Conservation (phyloP, 768 basidiomycete species). For the Lentinula lateritia region DNA sequence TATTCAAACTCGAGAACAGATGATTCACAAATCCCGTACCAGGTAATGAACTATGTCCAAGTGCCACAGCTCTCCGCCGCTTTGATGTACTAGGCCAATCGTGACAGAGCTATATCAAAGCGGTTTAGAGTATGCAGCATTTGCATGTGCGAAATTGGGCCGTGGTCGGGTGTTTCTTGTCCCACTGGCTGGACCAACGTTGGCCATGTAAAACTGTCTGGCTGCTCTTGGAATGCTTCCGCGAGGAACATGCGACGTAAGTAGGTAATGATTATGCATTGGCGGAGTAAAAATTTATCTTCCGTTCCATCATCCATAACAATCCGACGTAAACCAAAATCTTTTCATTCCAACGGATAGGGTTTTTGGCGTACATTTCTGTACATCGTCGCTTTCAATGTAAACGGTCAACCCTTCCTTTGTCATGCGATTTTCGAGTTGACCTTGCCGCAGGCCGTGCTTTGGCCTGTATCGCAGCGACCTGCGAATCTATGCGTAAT, state of each 20-base stretch:
- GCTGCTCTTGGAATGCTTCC: not conserved
- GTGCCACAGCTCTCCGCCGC: not conserved
- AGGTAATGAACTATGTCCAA: not conserved
- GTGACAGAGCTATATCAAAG: not conserved
- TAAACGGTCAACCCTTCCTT: too few species aligned
- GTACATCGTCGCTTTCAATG: too few species aligned
- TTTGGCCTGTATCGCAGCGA: too few species aligned
- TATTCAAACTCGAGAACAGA: too few species aligned
- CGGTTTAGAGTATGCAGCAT: not conserved
- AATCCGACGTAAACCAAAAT: not conserved
- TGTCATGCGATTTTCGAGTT: too few species aligned
- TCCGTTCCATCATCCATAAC: not conserved
- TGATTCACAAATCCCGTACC: not conserved
- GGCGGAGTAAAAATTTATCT: not conserved
- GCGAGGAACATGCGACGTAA: not conserved
- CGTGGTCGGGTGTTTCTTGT: not conserved
- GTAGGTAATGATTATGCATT: not conserved
- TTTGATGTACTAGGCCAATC: not conserved
- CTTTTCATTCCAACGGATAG: not conserved
- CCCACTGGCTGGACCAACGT: not conserved
- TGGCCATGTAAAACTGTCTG: too few species aligned
- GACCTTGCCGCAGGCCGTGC: too few species aligned
- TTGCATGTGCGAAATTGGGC: not conserved
- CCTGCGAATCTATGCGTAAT: too few species aligned
- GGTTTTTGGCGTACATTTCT: too few species aligned